phyloP scores from a whole-genome alignment of 257 asterid species.

The Solanum megistacrolobum region DNA sequence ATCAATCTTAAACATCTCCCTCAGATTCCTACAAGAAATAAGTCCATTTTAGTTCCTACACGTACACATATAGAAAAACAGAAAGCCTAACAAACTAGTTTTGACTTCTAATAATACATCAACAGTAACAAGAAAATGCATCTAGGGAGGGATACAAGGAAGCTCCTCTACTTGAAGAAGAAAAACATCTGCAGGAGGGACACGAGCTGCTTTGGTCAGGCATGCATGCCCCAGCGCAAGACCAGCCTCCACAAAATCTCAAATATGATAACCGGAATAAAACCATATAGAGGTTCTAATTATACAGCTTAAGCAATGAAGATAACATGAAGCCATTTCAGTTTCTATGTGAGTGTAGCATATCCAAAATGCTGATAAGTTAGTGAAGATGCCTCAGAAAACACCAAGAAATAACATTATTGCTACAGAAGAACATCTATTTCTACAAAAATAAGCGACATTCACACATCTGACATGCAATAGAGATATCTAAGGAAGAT shows the following conservation, averaged over 20 bases:
- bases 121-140: not conserved
- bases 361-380: not conserved
- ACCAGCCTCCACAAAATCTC: not conserved
- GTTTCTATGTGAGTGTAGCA: not conserved
- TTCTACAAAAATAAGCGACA: not conserved
- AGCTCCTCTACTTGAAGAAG: not conserved
- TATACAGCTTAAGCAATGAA: not conserved
- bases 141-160: not conserved
- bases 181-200: not conserved
- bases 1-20: slow-evolving; percentile 92
- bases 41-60: slow-evolving; percentile 8
- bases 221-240: not conserved
- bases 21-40: slow-evolving; percentile 51
- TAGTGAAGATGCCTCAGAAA: not conserved
- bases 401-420: not conserved
- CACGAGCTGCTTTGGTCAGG: not conserved
- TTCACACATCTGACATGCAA: not conserved
- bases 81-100: not conserved
- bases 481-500: not conserved
- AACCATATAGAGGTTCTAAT: not conserved
- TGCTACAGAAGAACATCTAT: not conserved
- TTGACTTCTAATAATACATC: not conserved
- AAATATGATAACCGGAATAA: not conserved
- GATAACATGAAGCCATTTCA: not conserved
- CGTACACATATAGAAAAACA: not conserved